These are phyloP conservation scores for Ascosphaera acerosa DNA, from an alignment of 2,329 filamentous ascomycete genomes.

Conservation along the genomic window DNA sequence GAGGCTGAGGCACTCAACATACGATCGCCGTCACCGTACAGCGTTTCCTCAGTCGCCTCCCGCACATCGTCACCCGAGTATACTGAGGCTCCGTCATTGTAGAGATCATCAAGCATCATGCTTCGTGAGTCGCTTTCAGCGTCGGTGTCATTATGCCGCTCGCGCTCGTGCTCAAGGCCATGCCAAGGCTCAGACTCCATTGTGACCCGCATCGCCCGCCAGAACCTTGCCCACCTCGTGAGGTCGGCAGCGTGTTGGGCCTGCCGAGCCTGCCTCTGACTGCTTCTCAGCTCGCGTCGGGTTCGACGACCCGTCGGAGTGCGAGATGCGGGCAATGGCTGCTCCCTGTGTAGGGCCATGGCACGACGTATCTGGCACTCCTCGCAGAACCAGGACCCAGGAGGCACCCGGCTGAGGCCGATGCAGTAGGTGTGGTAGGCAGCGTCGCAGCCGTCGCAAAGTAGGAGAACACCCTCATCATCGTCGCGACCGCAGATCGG, in stretches of 20 bases:
- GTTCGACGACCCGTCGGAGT: slow-evolving; percentile 25
- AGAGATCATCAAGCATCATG: slow-evolving; percentile 21
- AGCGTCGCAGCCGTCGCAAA: slow-evolving; percentile 78
- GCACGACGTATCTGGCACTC: slow-evolving; percentile 35
- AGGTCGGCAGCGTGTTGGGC: no score
- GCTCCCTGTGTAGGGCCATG: slow-evolving; percentile 10
- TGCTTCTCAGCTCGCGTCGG: slow-evolving; percentile 19
- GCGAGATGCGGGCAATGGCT: slow-evolving; percentile 15
- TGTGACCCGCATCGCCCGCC: slow-evolving; percentile 70
- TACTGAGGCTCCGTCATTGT: slow-evolving; percentile 28
- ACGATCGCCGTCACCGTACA: no score
- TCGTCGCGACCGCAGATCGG: slow-evolving; percentile 61
- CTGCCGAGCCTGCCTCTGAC: slow-evolving; percentile 11
- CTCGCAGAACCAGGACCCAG: slow-evolving; percentile 74
- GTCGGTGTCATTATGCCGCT: neutral
- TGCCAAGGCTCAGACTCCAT: slow-evolving; percentile 60
- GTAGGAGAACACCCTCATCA: slow-evolving; percentile 58
- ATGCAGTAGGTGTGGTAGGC: slow-evolving; percentile 84
- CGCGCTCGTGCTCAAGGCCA: slow-evolving; percentile 50
- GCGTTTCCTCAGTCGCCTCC: neutral
- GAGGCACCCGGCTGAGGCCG: slow-evolving; percentile 50
- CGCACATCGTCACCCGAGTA: neutral
- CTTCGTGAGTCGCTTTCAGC: slow-evolving; percentile 18
- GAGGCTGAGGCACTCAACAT: neutral
- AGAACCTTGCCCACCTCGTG: slow-evolving; percentile 44